A percentile compares a stretch with the other conserved stretches of the same genome.
phyloP scores from a whole-genome alignment of 306 rosid genomes.

The barrel medic (Medicago truncatula) region DNA sequence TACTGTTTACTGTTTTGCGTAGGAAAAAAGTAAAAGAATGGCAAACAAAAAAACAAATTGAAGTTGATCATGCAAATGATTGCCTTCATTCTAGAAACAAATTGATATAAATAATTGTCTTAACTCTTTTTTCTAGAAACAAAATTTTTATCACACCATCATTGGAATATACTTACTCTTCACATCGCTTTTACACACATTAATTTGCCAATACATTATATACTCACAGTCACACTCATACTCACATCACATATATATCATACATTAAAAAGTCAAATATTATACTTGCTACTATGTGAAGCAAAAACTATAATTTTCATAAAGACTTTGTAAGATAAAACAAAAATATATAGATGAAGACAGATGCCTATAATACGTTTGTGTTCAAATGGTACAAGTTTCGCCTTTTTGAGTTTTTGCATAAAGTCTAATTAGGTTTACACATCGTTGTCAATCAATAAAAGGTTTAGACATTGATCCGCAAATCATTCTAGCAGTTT shows the following conservation, averaged over 20 bases:
- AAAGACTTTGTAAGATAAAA: neutral
- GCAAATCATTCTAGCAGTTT: neutral
- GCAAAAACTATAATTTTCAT: no score
- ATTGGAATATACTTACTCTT: neutral
- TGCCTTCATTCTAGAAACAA: neutral
- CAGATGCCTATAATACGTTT: neutral
- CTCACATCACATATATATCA: no score
- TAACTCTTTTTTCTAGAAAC: neutral
- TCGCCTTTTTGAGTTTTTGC: neutral
- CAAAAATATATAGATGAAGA: neutral
- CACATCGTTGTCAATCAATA: neutral
- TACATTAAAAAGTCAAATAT: no score
- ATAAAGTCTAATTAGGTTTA: neutral
- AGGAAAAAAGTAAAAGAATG: neutral
- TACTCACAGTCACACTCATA: no score
- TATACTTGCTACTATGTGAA: no score
- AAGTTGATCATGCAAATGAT: neutral
- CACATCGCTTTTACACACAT: no score
- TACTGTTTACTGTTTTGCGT: neutral
- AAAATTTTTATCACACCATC: neutral
- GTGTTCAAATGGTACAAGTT: constrained; percentile 1
- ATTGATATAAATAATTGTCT: neutral
- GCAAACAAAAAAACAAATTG: neutral
- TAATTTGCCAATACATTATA: no score
- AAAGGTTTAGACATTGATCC: neutral